Evolutionary conservation across 495 filamentous ascomycete species (phyloP).

Genomic region (Daldinia loculata): DNA sequence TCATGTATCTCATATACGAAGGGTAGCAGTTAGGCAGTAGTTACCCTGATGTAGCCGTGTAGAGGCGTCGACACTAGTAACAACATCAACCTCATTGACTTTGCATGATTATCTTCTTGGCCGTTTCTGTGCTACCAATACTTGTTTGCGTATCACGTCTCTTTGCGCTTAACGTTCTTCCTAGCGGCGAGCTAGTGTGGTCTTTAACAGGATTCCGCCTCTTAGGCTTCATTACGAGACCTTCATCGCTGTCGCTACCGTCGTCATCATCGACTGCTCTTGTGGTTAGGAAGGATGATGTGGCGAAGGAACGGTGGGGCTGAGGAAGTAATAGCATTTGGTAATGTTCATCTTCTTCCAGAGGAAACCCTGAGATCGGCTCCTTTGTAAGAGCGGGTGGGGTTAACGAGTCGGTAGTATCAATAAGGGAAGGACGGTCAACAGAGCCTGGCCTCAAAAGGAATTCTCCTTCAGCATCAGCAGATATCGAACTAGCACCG

Average conservation of each 20-base stretch:
- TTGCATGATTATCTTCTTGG: slow-evolving; percentile 59
- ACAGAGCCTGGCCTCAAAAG: slow-evolving; percentile 58
- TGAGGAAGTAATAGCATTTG: slow-evolving; percentile 40
- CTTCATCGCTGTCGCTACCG: slow-evolving; percentile 65
- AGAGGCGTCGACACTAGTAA: background rate
- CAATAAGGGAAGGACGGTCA: slow-evolving; percentile 50
- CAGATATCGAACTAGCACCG: slow-evolving; percentile 82
- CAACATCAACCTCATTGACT: slow-evolving; percentile 15
- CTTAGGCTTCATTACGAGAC: slow-evolving; percentile 56
- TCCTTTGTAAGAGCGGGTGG: slow-evolving; percentile 60
- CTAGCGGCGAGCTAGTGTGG: slow-evolving; percentile 42
- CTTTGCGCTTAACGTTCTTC: slow-evolving; percentile 46
- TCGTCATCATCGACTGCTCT: slow-evolving; percentile 59
- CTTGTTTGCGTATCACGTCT: slow-evolving; percentile 62
- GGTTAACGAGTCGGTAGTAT: slow-evolving; percentile 63
- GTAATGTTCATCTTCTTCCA: slow-evolving; percentile 48
- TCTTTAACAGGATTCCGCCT: slow-evolving; percentile 36
- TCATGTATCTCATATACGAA: background rate
- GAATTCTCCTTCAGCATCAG: slow-evolving; percentile 63
- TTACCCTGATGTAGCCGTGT: background rate
- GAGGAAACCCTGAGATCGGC: slow-evolving; percentile 51
- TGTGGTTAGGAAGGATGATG: slow-evolving; percentile 41
- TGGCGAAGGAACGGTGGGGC: slow-evolving; percentile 38
- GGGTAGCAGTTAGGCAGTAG: background rate
- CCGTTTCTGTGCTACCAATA: slow-evolving; percentile 63